Evolutionary conservation across 352 stramenopile species (phyloP), one percentile per base, ranked within the genome.

Genomic region (Globisporangium carolinianum): DNA sequence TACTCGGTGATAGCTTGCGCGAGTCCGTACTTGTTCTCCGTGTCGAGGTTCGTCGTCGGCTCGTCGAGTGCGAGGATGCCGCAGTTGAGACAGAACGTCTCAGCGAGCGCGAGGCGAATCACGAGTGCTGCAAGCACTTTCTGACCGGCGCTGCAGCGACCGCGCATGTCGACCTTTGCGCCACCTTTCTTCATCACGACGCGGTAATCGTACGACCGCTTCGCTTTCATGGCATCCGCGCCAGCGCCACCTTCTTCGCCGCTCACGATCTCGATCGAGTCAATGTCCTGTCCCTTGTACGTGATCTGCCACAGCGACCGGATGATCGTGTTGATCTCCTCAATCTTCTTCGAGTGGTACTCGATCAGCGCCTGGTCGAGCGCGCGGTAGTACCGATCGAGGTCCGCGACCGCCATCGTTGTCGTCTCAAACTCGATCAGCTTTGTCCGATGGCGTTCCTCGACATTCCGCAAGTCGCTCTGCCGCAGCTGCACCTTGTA

Each of bases 271-370:
- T 99, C 89, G 70, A 99, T 99, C 15, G 94, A 98, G 58, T 98
- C 97, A 58, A 99, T 99, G 70, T 99, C 98, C 69, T 98, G 84
- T 0, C 97, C 97, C 61, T 98, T 98, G 86, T 99, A 99, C 3
- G 97, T 99, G 39, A 98, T 88, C 58, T 96, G 83, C 97, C 97
- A 99, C 14, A 99, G 71, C 52, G 98, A 96, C 32, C 86, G 79
- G 64, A 99, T 99, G 57, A 98, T 98, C 41, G 96, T 97, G 78
- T 99, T 99, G 71, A 99, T 99, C 62, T 99, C 96, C 47, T 89
- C 87, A 52, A 99, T 98, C 69, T 99, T 99, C 60, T 98, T 97
- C 17, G 84, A 91, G 71, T 99, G 98, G 71, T 98, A 99, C 52
- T 95, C 75, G 47, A 98, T 75, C 24, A 99, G 76, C 4, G 96